Evolutionary conservation across 805 yeast genomes (phyloP), one percentile per base, ranked within the genome.

Genomic region (Metschnikowia proteae): DNA sequence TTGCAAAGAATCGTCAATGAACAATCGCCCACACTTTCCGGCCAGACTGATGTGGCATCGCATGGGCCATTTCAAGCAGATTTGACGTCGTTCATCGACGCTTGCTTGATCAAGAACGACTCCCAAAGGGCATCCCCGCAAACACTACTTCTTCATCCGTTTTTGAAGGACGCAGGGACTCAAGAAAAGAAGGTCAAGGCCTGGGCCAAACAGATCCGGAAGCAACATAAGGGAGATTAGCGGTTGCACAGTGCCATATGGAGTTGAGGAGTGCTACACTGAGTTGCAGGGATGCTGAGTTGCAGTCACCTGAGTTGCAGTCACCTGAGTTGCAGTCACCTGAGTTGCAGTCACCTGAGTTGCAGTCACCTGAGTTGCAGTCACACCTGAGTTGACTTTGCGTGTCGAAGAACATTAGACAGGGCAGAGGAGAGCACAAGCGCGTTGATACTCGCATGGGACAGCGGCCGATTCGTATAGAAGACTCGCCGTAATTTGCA

Each of bases 1-100:
- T 67, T 94, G 47, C 98, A 94, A 69, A 73, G 97, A 58, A 91
- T 94, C 38, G 99, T 94, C 25, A 88, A 91, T 60, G 99, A 94
- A 64, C 83, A 83, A 2, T 90, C 97, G 0, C 99, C 99, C 8
- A 71, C 78, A 0, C 73, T 91, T 41, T 51, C 61, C 1, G 56
- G 64, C 30, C 57, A 73, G 52, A 56, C 61, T 57, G 66, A 75
- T 58, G 59, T 55, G 2, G 41, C 49, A 5, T 68, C 68, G 9
- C 49, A 52, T 3, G 32, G 47, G 29, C 50, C 50, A 3, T 83
- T 71, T 58, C 78, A 81, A 38, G 55, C 63, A 2, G 73, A 65
- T 32, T 70, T 91, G 54, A 78, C 88, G 54, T 74, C 75, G 43
- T 88, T 91, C 62, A 84, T 92, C 13, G 84, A 82, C 53, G 67